Percentiles rank a stretch among this genome's conserved stretches.
Conservation (phyloP, 2,329 filamentous ascomycete species). For the Cercospora sesami region DNA sequence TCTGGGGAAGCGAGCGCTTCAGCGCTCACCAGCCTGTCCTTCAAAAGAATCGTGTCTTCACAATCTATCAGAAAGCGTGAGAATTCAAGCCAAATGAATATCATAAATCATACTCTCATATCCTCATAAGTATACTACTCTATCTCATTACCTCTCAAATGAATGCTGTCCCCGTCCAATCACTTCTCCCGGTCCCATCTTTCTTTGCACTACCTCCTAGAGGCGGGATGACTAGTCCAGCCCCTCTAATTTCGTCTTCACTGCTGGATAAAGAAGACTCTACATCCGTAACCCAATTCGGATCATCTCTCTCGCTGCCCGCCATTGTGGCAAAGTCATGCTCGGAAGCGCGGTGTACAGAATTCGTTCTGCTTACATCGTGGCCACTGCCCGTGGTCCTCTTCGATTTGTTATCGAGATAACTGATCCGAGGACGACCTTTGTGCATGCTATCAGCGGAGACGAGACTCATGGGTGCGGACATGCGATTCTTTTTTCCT, state of each 20-base stretch:
- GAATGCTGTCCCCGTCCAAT: slow-evolving; percentile 31
- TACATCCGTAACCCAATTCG: slow-evolving; percentile 21
- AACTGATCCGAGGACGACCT: slow-evolving; percentile 25
- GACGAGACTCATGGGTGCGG: slow-evolving; percentile 33
- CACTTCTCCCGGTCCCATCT: slow-evolving; percentile 24
- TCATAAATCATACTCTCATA: slow-evolving; percentile 1
- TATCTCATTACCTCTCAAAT: slow-evolving; percentile 17
- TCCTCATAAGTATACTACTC: neutral
- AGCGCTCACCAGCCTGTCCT: neutral
- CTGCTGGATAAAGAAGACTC: slow-evolving; percentile 13
- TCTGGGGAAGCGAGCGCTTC: neutral
- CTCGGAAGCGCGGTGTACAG: slow-evolving; percentile 33
- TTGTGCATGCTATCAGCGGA: slow-evolving; percentile 36
- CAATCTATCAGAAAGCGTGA: neutral
- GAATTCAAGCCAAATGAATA: neutral
- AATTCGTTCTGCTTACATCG: slow-evolving; percentile 16
- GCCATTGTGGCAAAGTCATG: slow-evolving; percentile 23
- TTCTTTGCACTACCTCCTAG: slow-evolving; percentile 11
- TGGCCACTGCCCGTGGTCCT: slow-evolving; percentile 12
- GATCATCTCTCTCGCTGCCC: slow-evolving; percentile 24
- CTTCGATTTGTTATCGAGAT: slow-evolving; percentile 28
- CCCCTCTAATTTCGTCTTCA: slow-evolving; percentile 22
- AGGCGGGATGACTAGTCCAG: slow-evolving; percentile 23
- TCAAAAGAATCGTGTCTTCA: neutral
- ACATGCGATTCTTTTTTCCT: slow-evolving; percentile 23